Evolutionary conservation across 1,284 basidiomycete species (phyloP).

Genomic region (Melanopsichium pennsylvanicum): DNA sequence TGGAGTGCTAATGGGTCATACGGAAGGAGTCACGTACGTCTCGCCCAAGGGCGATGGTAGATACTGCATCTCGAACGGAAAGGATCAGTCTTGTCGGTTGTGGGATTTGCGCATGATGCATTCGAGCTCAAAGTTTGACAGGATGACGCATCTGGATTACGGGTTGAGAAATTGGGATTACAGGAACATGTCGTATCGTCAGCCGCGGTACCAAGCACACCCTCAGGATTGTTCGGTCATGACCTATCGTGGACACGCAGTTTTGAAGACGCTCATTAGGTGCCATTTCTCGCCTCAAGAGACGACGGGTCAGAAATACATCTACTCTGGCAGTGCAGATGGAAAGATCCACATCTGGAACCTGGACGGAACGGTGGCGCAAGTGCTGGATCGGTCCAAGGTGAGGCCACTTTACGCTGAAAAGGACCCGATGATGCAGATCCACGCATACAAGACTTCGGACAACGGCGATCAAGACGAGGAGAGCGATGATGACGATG

Average conservation of each 20-base stretch:
- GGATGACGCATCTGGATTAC: conserved; percentile 70
- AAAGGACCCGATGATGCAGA: conserved; percentile 60
- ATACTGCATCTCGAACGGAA: conserved; percentile 95
- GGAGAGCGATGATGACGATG: conserved; percentile 16
- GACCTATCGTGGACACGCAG: conserved; percentile 87
- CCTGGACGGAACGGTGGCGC: conserved; percentile 82
- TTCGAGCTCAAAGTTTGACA: conserved; percentile 74
- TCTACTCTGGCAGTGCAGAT: conserved; percentile 89
- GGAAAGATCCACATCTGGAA: conserved; percentile 82
- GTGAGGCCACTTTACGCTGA: conserved; percentile 73
- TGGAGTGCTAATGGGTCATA: conserved; percentile 91
- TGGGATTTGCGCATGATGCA: conserved; percentile 97
- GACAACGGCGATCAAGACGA: conserved; percentile 2
- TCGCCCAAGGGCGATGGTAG: conserved; percentile 78
- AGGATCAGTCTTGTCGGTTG: conserved; percentile 88
- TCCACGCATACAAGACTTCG: conserved; percentile 56
- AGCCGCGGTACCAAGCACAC: conserved; percentile 71
- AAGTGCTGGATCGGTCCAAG: conserved; percentile 82
- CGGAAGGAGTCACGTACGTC: conserved; percentile 71
- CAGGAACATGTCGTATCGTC: conserved; percentile 69
- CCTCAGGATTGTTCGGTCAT: conserved; percentile 93
- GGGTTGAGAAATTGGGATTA: conserved; percentile 81
- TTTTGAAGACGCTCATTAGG: conserved; percentile 90
- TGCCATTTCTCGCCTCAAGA: conserved; percentile 93
- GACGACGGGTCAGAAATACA: conserved; percentile 89